Evolutionary conservation across 2,329 filamentous ascomycete genomes (phyloP), one percentile per base, ranked within the genome.

Genomic region (Penicillium sp.): DNA sequence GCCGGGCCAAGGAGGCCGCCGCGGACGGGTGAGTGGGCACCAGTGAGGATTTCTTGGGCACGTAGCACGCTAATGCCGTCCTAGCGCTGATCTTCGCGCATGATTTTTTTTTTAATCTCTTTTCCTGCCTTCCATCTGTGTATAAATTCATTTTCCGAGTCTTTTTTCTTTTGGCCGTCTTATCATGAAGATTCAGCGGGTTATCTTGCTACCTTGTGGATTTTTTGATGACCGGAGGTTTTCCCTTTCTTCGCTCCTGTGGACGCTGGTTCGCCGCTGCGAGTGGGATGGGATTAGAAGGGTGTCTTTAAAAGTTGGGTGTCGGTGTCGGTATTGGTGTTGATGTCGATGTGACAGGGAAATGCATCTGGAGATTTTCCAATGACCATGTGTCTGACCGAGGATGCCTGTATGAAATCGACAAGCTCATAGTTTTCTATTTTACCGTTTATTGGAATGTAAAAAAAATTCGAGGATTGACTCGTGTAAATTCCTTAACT

Each of bases 21-120:
- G 81, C 65, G 81, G 80, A 73, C 74, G 80, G 63, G 78, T 81
- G 72, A 79, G 78, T 70, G 36, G 36, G 36, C 36, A 39, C 10
- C 36, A 39, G 10, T 39, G 18, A 39, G 9, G 13, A 39, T 12
- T 10, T 39, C 36, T 16, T 39, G 36, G 36, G 34, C 16, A 18
- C 6, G 4, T 4, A 28, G 13, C 6, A 51, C 23, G 43, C 58
- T 67, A 55, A 64, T 50, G 13, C 49, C 33, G 26, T 15, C 46
- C 12, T 55, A 72, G 70, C 67, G 68, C 63, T 72, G 62, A 72
- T 58, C 53, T 53, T 51, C 44, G 49, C 54, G 48, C 64, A 61
- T 66, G 59, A 64, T 64, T 65, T 39, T 21, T 39, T 21, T 39
- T 39, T 60, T 61, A 65, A 66, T 63, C 56, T 56, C 59, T 66